phyloP scores from a whole-genome alignment of 2,329 filamentous ascomycete genomes.

The Claviceps maximensis region DNA sequence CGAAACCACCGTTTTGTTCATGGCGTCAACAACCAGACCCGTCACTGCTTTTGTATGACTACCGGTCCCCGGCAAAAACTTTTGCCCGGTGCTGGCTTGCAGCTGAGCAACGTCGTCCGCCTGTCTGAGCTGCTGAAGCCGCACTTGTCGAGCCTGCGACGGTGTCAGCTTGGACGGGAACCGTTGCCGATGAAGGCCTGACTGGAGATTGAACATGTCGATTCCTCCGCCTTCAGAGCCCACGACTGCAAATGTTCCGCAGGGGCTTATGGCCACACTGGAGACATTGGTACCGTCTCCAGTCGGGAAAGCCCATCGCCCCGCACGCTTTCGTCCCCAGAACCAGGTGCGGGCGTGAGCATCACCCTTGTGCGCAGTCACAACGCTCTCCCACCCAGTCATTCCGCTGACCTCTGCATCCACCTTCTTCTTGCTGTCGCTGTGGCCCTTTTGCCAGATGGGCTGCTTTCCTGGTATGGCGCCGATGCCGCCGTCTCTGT shows the following conservation, averaged over 20 bases:
- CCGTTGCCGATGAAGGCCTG: conserved; percentile 72
- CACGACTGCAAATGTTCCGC: conserved; percentile 84
- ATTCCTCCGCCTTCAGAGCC: conserved; percentile 74
- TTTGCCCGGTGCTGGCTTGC: conserved; percentile 29
- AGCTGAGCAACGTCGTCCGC: conserved; percentile 44
- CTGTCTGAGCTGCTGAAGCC: conserved; percentile 48
- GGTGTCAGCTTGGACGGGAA: conserved; percentile 73
- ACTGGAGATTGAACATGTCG: conserved; percentile 96
- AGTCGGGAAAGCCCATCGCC: conserved; percentile 84
- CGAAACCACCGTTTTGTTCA: conserved; percentile 77
- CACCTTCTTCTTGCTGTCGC: conserved; percentile 41
- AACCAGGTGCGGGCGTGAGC: conserved; percentile 88
- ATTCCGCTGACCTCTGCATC: conserved; percentile 61
- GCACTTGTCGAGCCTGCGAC: conserved; percentile 63
- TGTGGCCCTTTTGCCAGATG: conserved; percentile 70
- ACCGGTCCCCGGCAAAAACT: conserved; percentile 42
- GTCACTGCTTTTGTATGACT: conserved; percentile 75
- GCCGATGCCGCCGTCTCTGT: conserved; percentile 89
- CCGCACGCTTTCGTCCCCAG: conserved; percentile 88
- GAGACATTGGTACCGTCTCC: conserved; percentile 71
- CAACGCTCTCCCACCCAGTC: conserved; percentile 94
- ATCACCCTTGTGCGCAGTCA: conserved; percentile 84
- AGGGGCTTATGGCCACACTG: conserved; percentile 78
- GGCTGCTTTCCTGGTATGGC: conserved; percentile 63
- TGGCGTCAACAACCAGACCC: conserved; percentile 73